A percentile compares a stretch with the other conserved stretches of the same genome.
phyloP scores from a whole-genome alignment of 768 basidiomycete genomes.

The Lanmaoa rubissima region DNA sequence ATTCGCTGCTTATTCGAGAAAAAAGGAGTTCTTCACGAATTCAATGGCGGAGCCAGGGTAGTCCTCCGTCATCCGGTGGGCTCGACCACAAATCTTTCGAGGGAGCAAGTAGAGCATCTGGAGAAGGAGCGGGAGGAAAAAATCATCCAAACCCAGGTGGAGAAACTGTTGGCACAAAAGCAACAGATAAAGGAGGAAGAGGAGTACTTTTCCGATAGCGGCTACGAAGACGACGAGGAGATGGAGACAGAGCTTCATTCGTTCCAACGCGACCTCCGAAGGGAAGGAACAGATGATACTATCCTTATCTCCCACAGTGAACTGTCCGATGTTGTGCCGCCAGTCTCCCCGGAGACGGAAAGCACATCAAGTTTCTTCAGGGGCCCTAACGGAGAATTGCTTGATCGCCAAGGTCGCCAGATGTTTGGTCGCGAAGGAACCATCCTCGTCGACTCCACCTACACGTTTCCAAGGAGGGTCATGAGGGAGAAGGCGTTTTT shows the following conservation, averaged over 20 bases:
- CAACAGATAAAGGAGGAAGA: conserved; percentile 6
- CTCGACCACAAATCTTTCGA: conserved; percentile 23
- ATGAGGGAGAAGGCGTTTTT: conserved; percentile 2
- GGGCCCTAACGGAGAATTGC: conserved; percentile 23
- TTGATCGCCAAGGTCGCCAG: conserved; percentile 17
- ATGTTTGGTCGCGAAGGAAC: conserved; percentile 25
- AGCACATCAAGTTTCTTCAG: not conserved
- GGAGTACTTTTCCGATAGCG: not conserved
- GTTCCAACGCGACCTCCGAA: conserved; percentile 1
- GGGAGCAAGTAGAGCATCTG: conserved; percentile 23
- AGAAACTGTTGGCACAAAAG: conserved; percentile 14
- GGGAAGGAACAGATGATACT: conserved; percentile 6
- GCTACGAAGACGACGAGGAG: conserved; percentile 17
- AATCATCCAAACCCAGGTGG: conserved; percentile 10
- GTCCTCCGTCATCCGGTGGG: conserved; percentile 24
- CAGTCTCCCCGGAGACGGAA: not conserved
- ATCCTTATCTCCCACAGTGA: conserved; percentile 8
- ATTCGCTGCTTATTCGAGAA: conserved; percentile 22
- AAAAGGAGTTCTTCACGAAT: conserved; percentile 8
- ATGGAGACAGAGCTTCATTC: conserved; percentile 6
- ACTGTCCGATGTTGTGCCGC: not conserved
- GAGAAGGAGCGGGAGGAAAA: conserved; percentile 9
- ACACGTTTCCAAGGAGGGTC: not conserved
- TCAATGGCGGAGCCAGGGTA: conserved; percentile 16
- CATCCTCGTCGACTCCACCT: conserved; percentile 11